Evolutionary conservation across 2,329 filamentous ascomycete species (phyloP), one percentile per base, ranked within the genome.

Genomic region (Cucurbitaria berberidis): DNA sequence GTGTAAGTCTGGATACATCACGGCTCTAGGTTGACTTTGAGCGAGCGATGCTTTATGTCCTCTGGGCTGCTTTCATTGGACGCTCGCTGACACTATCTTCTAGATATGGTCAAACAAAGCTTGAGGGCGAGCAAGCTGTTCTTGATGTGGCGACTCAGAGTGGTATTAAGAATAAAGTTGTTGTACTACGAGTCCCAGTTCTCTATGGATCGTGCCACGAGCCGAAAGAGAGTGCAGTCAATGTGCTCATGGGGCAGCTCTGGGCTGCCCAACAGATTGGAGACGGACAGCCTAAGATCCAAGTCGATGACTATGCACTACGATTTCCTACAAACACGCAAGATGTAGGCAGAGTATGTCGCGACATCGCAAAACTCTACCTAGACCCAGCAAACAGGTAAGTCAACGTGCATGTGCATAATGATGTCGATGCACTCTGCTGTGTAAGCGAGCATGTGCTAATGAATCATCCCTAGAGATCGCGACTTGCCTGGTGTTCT

Each of bases 301-400:
- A 85, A 69, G 93, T 96, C 86, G 92, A 96, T 68, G 87, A 96
- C 73, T 96, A 91, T 86, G 87, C 90, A 1, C 77, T 89, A 45
- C 84, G 92, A 24, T 96, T 91, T 76, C 92, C 92, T 8, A 96
- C 92, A 7, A 95, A 95, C 71, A 96, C 91, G 0, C 88, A 91
- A 70, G 93, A 96, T 68, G 88, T 96, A 16, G 91, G 83, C 16
- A 82, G 93, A 34, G 89, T 96, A 40, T 89, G 87, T 65, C 82
- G 86, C 57, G 90, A 96, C 63, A 79, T 95, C 42, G 85, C 89
- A 1, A 81, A 80, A 56, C 87, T 89, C 66, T 95, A 93, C 66
- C 48, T 69, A 2, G 61, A 68, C 45, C 39, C 63, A 1, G 48
- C 55, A 67, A 68, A 66, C 46, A 75, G 79, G 11, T 59, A 48